Evolutionary conservation across 495 filamentous ascomycete genomes (phyloP), one percentile per base, ranked within the genome.

Genomic region (Penicillium samsonianum): DNA sequence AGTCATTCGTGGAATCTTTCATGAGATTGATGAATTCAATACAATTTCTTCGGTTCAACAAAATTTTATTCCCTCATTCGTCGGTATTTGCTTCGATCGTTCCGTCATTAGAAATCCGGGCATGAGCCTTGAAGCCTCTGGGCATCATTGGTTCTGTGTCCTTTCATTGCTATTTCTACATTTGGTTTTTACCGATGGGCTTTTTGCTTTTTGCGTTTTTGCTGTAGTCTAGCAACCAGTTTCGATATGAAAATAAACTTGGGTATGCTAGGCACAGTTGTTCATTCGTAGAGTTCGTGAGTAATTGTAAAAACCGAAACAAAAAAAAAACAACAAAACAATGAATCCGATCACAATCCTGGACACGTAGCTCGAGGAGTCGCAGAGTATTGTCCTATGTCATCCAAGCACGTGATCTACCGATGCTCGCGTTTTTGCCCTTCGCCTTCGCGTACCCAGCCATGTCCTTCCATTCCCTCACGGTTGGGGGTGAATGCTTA

Each of bases 21-120:
- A 78, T 76, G 76, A 78, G 69, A 74, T 74, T 76, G 75, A 79
- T 73, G 75, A 78, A 76, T 72, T 72, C 76, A 74, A 78, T 78
- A 76, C 75, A 76, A 71, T 70, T 69, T 70, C 70, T 64, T 67
- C 58, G 68, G 71, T 74, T 73, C 71, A 65, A 63, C 65, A 72
- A 71, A 67, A 69, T 63, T 65, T 33, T 55, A 59, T 55, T 37
- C 57, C 57, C 62, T 38, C 58, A 42, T 54, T 57, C 59, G 58
- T 54, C 38, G 33, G 46, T 65, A 49, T 50, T 54, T 57, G 50
- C 56, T 62, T 60, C 51, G 42, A 46, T 50, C 50, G 40, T 59
- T 52, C 51, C 46, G 31, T 61, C 47, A 52, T 49, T 68, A 68
- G 65, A 66, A 63, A 50, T 38, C 47, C 12, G 20, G 41, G 9